phyloP scores from a whole-genome alignment of 495 filamentous ascomycete species.

The Articulospora tetracladia region DNA sequence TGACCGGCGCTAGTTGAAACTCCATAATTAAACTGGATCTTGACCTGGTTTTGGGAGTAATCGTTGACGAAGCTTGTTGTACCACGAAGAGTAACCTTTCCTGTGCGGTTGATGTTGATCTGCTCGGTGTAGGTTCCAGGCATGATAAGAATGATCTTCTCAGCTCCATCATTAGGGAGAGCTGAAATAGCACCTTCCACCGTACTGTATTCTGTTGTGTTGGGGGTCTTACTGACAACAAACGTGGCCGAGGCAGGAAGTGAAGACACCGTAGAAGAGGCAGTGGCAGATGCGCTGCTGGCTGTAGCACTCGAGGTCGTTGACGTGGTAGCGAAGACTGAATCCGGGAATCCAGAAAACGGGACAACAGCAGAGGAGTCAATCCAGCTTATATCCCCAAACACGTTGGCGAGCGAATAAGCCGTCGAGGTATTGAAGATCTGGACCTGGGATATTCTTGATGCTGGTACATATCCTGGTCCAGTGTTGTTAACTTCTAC shows the following conservation, averaged over 20 bases:
- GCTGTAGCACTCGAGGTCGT: not conserved
- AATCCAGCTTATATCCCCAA: constrained; percentile 11
- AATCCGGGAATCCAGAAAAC: constrained; percentile 1
- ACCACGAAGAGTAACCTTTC: constrained; percentile 29
- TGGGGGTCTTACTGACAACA: not conserved
- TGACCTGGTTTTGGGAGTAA: constrained; percentile 28
- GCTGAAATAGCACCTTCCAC: constrained; percentile 2
- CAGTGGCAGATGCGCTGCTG: not conserved
- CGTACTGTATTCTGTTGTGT: constrained; percentile 1
- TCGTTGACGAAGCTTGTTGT: constrained; percentile 22
- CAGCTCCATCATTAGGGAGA: constrained; percentile 5
- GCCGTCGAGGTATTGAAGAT: constrained; percentile 13
- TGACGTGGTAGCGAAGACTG: not conserved
- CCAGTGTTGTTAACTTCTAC: constrained; percentile 23
- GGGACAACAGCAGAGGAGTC: not conserved
- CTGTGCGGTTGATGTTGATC: constrained; percentile 27
- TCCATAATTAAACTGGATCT: constrained; percentile 23
- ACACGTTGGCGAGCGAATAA: not conserved
- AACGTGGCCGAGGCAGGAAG: constrained; percentile 3
- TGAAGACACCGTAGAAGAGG: not conserved
- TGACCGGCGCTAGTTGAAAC: constrained; percentile 26
- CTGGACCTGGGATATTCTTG: constrained; percentile 15
- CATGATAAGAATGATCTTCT: constrained; percentile 25
- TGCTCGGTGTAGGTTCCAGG: constrained; percentile 31
- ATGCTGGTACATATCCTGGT: constrained; percentile 10